Base-by-base conservation (phyloP, 768 basidiomycete genomes). In the Gymnopilus dilepis region DNA sequence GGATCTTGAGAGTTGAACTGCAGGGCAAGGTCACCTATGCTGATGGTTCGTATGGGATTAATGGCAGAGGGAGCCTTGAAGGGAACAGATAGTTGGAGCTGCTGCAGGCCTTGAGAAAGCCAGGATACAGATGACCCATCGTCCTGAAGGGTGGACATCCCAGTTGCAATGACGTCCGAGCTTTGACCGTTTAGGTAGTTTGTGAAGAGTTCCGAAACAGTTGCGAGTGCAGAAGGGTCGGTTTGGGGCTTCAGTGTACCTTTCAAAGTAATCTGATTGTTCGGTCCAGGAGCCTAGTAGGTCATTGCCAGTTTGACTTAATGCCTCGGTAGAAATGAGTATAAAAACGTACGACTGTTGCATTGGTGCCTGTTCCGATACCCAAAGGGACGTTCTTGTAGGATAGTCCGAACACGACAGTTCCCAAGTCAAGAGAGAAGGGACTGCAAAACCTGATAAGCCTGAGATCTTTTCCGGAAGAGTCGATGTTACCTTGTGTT, bases 391-490 rank as follows among this genome's bases (percentile, higher is more conserved):
- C 80, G 45, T 77, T 80, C 42, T 85, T 70, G 72, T 89, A 92
- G 21, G 77, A 75, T 26, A 92, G 77, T 59, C 80, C 80, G 67
- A 91, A 90, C 3, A 84, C 74, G 6, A 88, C 84, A 0, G 87
- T 88, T 31, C 90, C 90, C 40, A 92, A 79, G 66, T 84, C 77
- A 59, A 92, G 78, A n/a, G 82, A 75, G 70, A 92, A 91, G 0
- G 90, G 88, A 65, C 87, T 89, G 59, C 13, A 21, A 41, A 8
- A 9, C 3, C 21, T 15, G 52, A 43, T 58, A 51, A 17, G 52
- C 28, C 58, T 19, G 48, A 30, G 57, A 15, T 7, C n/a, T 11
- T 17, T 17, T 48, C 28, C 17, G 15, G 40, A 31, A 13, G 2
- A 54, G 33, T 43, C 2, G 51, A 62, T 53, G 22, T 4, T 58